A percentile compares a stretch with the other conserved stretches of the same genome.
Conservation (phyloP, 495 filamentous ascomycete species). For the Acidiella bohemica region DNA sequence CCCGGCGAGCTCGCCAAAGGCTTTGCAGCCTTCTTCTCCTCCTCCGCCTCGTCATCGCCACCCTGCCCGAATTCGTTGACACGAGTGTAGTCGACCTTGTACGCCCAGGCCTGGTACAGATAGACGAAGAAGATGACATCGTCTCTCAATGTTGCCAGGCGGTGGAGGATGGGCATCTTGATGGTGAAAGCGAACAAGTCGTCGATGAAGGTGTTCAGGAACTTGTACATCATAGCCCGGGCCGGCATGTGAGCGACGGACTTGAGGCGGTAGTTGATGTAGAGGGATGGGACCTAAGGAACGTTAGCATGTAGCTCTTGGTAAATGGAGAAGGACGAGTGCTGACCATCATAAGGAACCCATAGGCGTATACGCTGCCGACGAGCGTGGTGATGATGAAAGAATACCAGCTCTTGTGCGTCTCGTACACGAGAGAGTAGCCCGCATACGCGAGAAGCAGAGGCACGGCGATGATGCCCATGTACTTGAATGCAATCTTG, state of each 20-base stretch:
- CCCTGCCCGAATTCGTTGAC: constrained; percentile 98
- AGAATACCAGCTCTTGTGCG: constrained; percentile 95
- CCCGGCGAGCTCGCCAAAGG: constrained; percentile 22
- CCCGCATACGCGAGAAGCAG: constrained; percentile 75
- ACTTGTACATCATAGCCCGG: constrained; percentile 95
- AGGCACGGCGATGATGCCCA: constrained; percentile 83
- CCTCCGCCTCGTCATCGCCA: constrained; percentile 66
- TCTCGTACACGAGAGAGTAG: constrained; percentile 85
- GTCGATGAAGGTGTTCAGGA: constrained; percentile 73
- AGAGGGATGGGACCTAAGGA: constrained; percentile 56
- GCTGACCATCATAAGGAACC: constrained; percentile 92
- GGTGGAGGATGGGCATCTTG: constrained; percentile 94
- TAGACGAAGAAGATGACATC: constrained; percentile 98
- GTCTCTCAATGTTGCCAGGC: constrained; percentile 85
- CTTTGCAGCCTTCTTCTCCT: constrained; percentile 35
- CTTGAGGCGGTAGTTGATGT: constrained; percentile 98
- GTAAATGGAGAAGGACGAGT: not conserved
- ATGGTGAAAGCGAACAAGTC: constrained; percentile 96
- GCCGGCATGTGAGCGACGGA: constrained; percentile 94
- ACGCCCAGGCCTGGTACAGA: constrained; percentile 87
- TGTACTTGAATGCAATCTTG: constrained; percentile 89
- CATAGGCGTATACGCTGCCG: constrained; percentile 92
- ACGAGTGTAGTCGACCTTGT: constrained; percentile 80
- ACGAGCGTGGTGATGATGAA: constrained; percentile 86
- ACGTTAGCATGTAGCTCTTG: constrained; percentile 4